phyloP scores from a whole-genome alignment of 306 rosid genomes.

The Vigna radiata region DNA sequence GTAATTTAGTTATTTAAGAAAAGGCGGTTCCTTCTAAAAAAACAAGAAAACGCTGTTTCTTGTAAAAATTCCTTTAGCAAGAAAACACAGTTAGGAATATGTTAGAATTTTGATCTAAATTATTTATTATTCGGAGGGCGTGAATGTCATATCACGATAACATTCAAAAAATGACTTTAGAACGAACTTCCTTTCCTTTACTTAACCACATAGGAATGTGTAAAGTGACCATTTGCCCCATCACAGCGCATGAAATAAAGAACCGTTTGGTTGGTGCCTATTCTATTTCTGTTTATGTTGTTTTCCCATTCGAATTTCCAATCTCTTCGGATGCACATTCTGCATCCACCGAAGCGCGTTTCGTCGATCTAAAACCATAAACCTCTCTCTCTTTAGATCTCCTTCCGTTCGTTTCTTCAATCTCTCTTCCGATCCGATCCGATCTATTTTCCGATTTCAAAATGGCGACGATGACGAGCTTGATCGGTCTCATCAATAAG shows the following conservation, averaged over 20 bases:
- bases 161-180: slow-evolving; percentile 34
- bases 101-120: not conserved
- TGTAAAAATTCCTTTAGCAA: too few relatives aligned
- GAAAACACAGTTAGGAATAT: not conserved
- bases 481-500: slow-evolving; percentile 95
- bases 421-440: slow-evolving; percentile 3
- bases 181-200: not conserved
- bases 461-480: slow-evolving; percentile 99
- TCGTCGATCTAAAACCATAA: slow-evolving; percentile 18
- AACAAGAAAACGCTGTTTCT: not conserved
- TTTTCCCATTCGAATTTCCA: not conserved
- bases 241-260: slow-evolving; percentile 1
- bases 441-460: slow-evolving; percentile 32
- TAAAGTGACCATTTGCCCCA: slow-evolving; percentile 38
- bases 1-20: not conserved
- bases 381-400: not conserved
- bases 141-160: slow-evolving; percentile 22
- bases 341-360: slow-evolving; percentile 44
- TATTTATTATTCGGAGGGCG: not conserved
- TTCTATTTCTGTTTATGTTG: slow-evolving; percentile 28
- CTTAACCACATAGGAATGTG: not conserved
- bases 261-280: slow-evolving; percentile 49
- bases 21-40: not conserved
- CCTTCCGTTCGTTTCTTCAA: not conserved
- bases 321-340: slow-evolving; percentile 47